These are phyloP conservation scores for Plasmodium reichenowi DNA, from an alignment of 169 alveolate genomes.

Conservation along the genomic window DNA sequence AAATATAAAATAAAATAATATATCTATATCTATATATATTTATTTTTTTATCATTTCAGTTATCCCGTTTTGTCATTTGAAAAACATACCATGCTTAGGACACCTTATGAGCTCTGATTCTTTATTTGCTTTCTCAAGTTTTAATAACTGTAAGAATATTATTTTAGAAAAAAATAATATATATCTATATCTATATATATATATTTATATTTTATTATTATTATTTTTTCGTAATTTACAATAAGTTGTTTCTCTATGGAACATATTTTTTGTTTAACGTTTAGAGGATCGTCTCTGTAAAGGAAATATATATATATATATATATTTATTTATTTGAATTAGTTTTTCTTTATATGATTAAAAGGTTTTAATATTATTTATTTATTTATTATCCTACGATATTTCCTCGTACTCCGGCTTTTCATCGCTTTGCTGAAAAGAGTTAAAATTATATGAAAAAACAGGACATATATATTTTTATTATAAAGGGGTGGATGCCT, in stretches of 20 bases:
- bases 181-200: too few species aligned
- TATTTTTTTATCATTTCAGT: background rate
- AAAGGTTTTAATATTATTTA: background rate
- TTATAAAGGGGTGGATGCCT: too few species aligned
- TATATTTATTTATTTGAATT: background rate
- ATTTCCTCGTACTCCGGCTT: background rate
- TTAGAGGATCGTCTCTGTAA: background rate
- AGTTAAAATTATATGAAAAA: background rate
- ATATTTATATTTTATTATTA: too few species aligned
- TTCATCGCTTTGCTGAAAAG: constrained; percentile 1
- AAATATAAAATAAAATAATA: background rate
- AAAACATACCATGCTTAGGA: constrained; percentile 31
- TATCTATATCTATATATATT: too few species aligned
- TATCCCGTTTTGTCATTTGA: background rate
- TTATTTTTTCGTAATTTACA: constrained; percentile 2
- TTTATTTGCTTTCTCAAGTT: constrained; percentile 25
- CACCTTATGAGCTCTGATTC: constrained; percentile 49
- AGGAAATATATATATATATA: background rate
- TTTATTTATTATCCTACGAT: constrained; percentile 3
- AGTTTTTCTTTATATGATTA: background rate
- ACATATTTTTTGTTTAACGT: constrained; percentile 20
- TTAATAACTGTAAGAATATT: constrained; percentile 18
- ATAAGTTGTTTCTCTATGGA: constrained; percentile 59
- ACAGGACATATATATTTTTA: too few species aligned
- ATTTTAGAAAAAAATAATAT: too few species aligned